Evolutionary conservation across 192 early-diverging fungal species (phyloP).

Genomic region (Linnemannia hyalina): DNA sequence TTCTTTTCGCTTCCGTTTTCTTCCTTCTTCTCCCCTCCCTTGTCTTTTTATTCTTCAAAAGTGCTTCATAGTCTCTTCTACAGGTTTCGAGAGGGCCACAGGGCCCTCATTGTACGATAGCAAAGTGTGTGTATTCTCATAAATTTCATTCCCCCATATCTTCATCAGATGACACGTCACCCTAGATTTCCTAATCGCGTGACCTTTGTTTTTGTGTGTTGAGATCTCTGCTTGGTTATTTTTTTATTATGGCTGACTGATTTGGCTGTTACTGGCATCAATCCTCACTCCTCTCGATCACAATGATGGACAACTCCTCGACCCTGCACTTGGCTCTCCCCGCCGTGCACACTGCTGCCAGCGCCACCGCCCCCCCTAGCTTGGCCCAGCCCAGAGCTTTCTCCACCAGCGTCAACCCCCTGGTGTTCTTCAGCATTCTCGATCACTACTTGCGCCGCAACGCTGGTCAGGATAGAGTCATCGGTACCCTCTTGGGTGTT

Average conservation of each 20-base stretch:
- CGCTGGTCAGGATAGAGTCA: conserved; percentile 84
- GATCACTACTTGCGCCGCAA: conserved; percentile 93
- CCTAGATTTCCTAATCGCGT: background rate
- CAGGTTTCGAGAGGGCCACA: conserved; percentile 1
- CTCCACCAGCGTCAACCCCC: conserved; percentile 76
- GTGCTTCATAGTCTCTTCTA: conserved; percentile 11
- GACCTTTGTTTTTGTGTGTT: conserved; percentile 17
- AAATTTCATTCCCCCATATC: background rate
- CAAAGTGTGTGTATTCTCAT: background rate
- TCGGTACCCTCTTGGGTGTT: conserved; percentile 92
- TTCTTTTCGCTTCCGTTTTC: conserved; percentile 3
- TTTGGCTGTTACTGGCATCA: background rate
- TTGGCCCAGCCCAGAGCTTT: conserved; percentile 65
- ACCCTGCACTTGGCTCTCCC: conserved; percentile 56
- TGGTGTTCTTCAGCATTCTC: conserved; percentile 92
- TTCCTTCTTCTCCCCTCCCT: background rate
- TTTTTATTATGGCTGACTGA: conserved; percentile 6
- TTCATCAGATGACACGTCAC: conserved; percentile 13
- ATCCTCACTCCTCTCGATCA: conserved; percentile 17
- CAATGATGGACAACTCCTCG: conserved; percentile 52
- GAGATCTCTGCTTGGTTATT: conserved; percentile 10
- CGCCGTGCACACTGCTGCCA: conserved; percentile 52
- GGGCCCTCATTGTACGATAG: conserved; percentile 32
- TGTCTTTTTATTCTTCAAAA: conserved; percentile 10
- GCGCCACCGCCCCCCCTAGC: conserved; percentile 36